These are phyloP conservation scores for Cenococcum geophilum DNA, from an alignment of 495 filamentous ascomycete genomes.

Conservation along the genomic window DNA sequence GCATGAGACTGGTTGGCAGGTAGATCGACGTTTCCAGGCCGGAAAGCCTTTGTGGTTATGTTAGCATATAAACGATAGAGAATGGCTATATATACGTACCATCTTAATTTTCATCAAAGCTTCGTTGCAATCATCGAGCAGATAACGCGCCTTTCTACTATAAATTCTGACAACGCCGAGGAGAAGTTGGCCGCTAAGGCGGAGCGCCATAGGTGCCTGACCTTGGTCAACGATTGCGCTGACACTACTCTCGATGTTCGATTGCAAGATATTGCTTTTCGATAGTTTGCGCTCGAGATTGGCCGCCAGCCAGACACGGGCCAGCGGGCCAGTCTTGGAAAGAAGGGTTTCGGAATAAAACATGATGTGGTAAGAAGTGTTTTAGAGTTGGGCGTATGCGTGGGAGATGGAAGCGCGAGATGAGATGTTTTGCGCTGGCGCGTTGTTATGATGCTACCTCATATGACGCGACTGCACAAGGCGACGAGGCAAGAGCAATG, in stretches of 20 bases:
- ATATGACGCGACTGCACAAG: neutral
- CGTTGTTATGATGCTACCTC: neutral
- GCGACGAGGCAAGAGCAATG: too few relatives aligned
- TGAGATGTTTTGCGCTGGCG: neutral
- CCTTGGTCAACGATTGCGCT: slow-evolving; percentile 89
- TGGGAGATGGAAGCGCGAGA: neutral
- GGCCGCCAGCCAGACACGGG: slow-evolving; percentile 95
- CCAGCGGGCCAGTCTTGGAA: slow-evolving; percentile 92
- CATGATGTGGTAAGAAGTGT: slow-evolving; percentile 51
- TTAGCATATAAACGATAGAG: slow-evolving; percentile 10
- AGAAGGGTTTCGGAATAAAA: slow-evolving; percentile 97
- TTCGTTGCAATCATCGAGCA: slow-evolving; percentile 95
- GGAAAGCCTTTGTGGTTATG: slow-evolving; percentile 42
- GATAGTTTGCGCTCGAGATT: slow-evolving; percentile 96
- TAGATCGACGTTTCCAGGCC: slow-evolving; percentile 50
- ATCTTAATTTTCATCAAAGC: slow-evolving; percentile 96
- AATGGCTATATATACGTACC: slow-evolving; percentile 49
- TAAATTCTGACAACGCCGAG: slow-evolving; percentile 96
- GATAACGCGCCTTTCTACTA: slow-evolving; percentile 90
- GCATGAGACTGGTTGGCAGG: slow-evolving; percentile 43
- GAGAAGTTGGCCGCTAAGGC: slow-evolving; percentile 86
- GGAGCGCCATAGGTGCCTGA: slow-evolving; percentile 80
- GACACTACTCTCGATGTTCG: slow-evolving; percentile 87
- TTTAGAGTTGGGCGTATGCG: neutral
- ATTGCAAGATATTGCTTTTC: slow-evolving; percentile 87